Evolutionary conservation across 2,329 filamentous ascomycete genomes (phyloP).

Genomic region (Sclerotinia borealis): DNA sequence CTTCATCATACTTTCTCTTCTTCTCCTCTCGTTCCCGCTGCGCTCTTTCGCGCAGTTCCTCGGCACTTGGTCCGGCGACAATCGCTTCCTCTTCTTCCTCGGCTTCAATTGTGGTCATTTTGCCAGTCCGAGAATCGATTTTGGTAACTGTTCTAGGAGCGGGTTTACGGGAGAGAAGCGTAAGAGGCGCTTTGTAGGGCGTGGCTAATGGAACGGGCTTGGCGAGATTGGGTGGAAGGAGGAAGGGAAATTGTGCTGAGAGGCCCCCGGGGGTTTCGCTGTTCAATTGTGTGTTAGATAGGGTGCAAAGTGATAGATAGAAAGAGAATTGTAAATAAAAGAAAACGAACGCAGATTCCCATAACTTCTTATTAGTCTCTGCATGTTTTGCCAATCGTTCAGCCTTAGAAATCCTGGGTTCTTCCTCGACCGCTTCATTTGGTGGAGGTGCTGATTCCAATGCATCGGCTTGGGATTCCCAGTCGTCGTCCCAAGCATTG

Average conservation of each 20-base stretch:
- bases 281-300: not conserved
- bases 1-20: constrained; percentile 84
- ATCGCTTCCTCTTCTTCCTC: constrained; percentile 62
- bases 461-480: constrained; percentile 71
- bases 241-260: constrained; percentile 58
- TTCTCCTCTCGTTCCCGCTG: constrained; percentile 81
- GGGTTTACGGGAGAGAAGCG: constrained; percentile 79
- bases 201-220: constrained; percentile 49
- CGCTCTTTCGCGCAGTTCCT: constrained; percentile 73
- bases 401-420: constrained; percentile 55
- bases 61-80: constrained; percentile 59
- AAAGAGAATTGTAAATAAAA: not conserved
- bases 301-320: not conserved
- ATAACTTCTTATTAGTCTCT: constrained; percentile 78
- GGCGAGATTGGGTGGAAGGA: constrained; percentile 31
- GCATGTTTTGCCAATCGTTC: constrained; percentile 75
- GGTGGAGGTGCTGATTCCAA: constrained; percentile 28
- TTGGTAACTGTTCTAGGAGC: constrained; percentile 52
- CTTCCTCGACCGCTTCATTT: constrained; percentile 19
- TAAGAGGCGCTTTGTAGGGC: constrained; percentile 76
- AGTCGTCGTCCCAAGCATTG: constrained; percentile 86
- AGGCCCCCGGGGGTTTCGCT: constrained; percentile 65
- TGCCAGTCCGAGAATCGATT: constrained; percentile 47
- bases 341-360: constrained; percentile 72
- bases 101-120: constrained; percentile 43